These are phyloP conservation scores for Lichina pygmaea DNA, from an alignment of 495 filamentous ascomycete species.

Conservation along the genomic window DNA sequence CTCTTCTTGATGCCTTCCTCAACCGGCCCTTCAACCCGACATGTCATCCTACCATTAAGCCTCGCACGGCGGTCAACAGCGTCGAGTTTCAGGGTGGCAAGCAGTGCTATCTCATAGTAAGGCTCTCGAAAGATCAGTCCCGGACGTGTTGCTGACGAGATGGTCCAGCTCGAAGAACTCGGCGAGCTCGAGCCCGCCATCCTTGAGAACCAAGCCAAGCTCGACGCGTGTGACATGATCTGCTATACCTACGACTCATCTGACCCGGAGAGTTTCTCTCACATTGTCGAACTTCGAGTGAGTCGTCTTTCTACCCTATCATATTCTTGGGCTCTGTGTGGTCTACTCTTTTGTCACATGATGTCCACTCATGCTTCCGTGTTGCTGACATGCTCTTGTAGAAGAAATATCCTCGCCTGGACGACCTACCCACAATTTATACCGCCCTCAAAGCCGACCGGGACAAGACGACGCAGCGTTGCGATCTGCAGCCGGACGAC, in stretches of 20 bases:
- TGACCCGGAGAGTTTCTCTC: constrained; percentile 79
- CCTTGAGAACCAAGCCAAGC: constrained; percentile 66
- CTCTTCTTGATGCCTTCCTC: constrained; percentile 72
- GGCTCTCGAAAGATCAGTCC: neutral
- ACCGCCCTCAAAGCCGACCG: constrained; percentile 80
- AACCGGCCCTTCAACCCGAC: constrained; percentile 60
- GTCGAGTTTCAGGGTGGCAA: constrained; percentile 90
- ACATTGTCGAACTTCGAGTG: constrained; percentile 58
- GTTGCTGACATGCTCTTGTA: neutral
- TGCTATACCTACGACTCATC: constrained; percentile 94
- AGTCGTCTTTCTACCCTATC: neutral
- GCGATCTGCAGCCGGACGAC: constrained; percentile 74
- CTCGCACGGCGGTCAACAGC: constrained; percentile 77
- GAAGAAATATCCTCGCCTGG: constrained; percentile 46
- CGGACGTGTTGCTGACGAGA: constrained; percentile 2
- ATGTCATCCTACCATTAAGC: constrained; percentile 89
- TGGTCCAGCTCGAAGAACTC: constrained; percentile 40
- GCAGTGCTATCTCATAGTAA: constrained; percentile 70
- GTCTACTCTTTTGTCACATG: neutral
- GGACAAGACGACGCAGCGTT: constrained; percentile 80
- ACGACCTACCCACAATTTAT: constrained; percentile 70
- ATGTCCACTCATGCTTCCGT: neutral
- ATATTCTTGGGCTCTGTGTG: neutral
- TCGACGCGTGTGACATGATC: constrained; percentile 82
- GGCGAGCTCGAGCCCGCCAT: constrained; percentile 89